Conservation (phyloP, 345 rosid genomes). For the Lumnitzera littorea region DNA sequence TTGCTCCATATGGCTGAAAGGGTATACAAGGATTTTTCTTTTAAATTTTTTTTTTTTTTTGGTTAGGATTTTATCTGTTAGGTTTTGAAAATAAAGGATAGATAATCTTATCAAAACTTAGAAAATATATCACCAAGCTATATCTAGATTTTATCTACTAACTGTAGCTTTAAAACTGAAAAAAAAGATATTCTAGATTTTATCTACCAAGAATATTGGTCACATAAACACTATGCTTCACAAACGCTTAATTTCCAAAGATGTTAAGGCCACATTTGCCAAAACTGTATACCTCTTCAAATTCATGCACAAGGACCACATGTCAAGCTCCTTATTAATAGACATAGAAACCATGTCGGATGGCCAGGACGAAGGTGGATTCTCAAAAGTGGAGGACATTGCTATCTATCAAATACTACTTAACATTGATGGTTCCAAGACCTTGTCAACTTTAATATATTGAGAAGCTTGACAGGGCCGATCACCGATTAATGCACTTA, state of each 20-base stretch:
- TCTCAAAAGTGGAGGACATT: too few species aligned
- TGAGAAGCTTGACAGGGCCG: constrained; percentile 7
- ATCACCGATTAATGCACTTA: constrained; percentile 9
- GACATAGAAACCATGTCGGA: neutral
- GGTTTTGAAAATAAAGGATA: too few species aligned
- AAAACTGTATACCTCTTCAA: constrained; percentile 12
- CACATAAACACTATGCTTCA: constrained; percentile 30
- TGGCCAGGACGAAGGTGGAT: neutral
- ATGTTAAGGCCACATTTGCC: constrained; percentile 19
- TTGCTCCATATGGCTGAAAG: too few species aligned
- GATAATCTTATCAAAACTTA: too few species aligned
- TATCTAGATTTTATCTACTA: too few species aligned
- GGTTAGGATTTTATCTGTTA: too few species aligned
- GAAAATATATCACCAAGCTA: too few species aligned
- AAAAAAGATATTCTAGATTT: too few species aligned
- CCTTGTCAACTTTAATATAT: constrained; percentile 16
- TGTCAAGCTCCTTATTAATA: too few species aligned
- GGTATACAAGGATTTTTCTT: too few species aligned
- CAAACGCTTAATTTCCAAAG: constrained; percentile 25
- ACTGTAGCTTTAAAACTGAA: too few species aligned
- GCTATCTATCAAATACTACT: neutral
- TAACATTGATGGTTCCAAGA: constrained; percentile 13
- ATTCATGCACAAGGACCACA: constrained; percentile 1
- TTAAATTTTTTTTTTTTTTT: too few species aligned
- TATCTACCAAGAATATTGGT: constrained; percentile 2